Conservation (phyloP, 192 early-diverging fungal genomes). For the Backusella westeae region DNA sequence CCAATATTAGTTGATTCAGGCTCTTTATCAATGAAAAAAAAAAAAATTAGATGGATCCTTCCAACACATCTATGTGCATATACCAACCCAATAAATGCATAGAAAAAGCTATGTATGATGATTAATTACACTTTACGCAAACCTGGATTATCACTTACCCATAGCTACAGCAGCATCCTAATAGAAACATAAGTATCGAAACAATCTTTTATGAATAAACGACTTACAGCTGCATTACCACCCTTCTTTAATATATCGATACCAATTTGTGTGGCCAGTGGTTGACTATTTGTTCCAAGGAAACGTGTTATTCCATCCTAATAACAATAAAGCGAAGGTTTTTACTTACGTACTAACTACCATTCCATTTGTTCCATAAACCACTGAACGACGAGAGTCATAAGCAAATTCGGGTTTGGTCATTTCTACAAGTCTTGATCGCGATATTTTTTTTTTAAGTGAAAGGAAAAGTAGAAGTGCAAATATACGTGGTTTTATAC, state of each 20-base stretch:
- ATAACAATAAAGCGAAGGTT: neutral
- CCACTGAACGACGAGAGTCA: slow-evolving; percentile 46
- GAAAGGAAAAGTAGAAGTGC: too few relatives aligned
- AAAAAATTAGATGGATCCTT: neutral
- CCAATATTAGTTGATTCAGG: slow-evolving; percentile 71
- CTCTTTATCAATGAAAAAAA: slow-evolving; percentile 40
- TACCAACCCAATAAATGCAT: slow-evolving; percentile 57
- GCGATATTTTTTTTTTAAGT: too few relatives aligned
- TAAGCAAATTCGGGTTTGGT: neutral
- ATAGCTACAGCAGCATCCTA: slow-evolving; percentile 60
- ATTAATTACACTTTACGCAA: neutral
- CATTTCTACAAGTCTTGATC: too few relatives aligned
- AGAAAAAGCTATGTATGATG: slow-evolving; percentile 46
- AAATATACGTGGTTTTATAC: too few relatives aligned
- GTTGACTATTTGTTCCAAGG: slow-evolving; percentile 51
- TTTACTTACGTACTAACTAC: slow-evolving; percentile 46
- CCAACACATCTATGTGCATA: neutral
- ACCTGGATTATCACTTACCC: neutral
- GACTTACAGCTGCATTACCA: slow-evolving; percentile 69
- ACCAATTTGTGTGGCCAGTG: slow-evolving; percentile 66
- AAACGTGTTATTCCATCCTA: too few relatives aligned
- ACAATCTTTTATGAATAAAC: neutral
- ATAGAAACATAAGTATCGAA: neutral
- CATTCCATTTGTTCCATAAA: slow-evolving; percentile 62
- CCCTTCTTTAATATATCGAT: slow-evolving; percentile 58